Conservation (phyloP, 2,329 filamentous ascomycete species). For the Hypoxylon sp. region DNA sequence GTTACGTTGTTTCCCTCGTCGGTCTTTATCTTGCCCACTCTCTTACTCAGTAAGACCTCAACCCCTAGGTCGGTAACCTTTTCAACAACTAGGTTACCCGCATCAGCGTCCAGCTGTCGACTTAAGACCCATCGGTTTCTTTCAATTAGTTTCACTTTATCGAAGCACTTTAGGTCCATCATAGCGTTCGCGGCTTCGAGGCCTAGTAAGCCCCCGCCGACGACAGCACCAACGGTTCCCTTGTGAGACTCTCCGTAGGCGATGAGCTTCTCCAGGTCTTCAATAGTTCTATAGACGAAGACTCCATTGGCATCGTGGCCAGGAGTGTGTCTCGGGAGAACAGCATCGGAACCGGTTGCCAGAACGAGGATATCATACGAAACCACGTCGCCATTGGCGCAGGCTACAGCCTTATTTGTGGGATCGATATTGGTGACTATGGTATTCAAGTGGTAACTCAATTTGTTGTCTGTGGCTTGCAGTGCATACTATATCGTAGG, state of each 20-base stretch:
- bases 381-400: conserved; percentile 77
- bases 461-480: conserved; percentile 73
- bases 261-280: conserved; percentile 84
- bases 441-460: conserved; percentile 83
- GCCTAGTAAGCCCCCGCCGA: conserved; percentile 87
- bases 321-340: conserved; percentile 79
- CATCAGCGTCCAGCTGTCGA: conserved; percentile 85
- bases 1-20: conserved; percentile 77
- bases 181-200: conserved; percentile 93
- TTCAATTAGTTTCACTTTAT: conserved; percentile 83
- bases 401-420: conserved; percentile 75
- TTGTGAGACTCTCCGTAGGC: conserved; percentile 76
- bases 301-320: conserved; percentile 85
- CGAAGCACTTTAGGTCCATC: conserved; percentile 84
- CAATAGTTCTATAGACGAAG: conserved; percentile 90
- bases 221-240: conserved; percentile 79
- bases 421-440: conserved; percentile 77
- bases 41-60: conserved; percentile 82
- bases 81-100: conserved; percentile 84
- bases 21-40: conserved; percentile 79
- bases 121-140: conserved; percentile 86
- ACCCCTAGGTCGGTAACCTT: conserved; percentile 84
- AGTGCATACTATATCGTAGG: conserved; percentile 69
- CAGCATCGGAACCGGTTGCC: conserved; percentile 87
- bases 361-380: conserved; percentile 86